phyloP scores from a whole-genome alignment of 2,329 filamentous ascomycete species.

The Verticillium isaacii region DNA sequence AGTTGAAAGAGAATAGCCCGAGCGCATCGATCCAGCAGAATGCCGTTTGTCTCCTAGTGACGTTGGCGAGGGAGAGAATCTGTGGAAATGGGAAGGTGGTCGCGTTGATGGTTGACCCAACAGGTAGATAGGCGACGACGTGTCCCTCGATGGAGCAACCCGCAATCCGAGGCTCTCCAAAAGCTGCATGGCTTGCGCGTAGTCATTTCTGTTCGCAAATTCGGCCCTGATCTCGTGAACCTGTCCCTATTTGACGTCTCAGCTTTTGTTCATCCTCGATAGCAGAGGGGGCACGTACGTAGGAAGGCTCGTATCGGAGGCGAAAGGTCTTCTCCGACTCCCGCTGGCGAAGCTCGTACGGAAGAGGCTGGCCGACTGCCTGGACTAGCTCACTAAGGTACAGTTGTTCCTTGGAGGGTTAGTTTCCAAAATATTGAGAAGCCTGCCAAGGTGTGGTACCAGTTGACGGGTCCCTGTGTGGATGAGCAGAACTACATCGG shows the following conservation, averaged over 20 bases:
- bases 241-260: neutral
- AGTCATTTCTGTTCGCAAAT: neutral
- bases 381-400: constrained; percentile 1
- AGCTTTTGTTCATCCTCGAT: neutral
- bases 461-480: neutral
- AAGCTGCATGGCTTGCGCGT: neutral
- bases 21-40: neutral
- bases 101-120: neutral
- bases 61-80: neutral
- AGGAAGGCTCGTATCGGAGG: constrained; percentile 1
- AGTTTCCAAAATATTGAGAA: neutral
- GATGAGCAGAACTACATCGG: neutral
- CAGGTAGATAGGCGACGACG: neutral
- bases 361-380: neutral
- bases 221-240: neutral
- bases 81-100: neutral
- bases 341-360: neutral
- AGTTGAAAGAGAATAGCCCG: neutral
- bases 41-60: neutral
- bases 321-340: neutral
- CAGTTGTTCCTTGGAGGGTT: neutral
- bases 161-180: neutral
- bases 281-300: neutral
- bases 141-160: neutral
- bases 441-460: neutral